A percentile compares a stretch with the other conserved stretches of the same genome.
Conservation (phyloP, 2,329 filamentous ascomycete species). For the Xylariaceae sp. region DNA sequence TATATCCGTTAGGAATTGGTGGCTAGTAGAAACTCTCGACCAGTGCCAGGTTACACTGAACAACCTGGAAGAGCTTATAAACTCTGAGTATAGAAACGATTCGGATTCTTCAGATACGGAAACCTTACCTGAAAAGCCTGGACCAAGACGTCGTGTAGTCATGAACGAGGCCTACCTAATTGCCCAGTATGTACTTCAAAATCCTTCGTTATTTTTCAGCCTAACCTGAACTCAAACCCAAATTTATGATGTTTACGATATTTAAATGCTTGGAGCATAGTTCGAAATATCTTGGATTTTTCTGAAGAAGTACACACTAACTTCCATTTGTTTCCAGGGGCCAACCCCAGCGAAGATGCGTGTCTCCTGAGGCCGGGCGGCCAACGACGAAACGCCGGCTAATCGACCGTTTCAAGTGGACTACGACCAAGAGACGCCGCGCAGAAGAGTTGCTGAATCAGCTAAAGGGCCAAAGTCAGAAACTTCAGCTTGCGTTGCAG, state of each 20-base stretch:
- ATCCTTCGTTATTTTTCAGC: not conserved
- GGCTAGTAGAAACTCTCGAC: constrained; percentile 4
- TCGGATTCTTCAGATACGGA: not conserved
- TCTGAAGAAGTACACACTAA: not conserved
- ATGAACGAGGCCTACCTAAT: not conserved
- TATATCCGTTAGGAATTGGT: not conserved
- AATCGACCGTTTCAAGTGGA: constrained; percentile 14
- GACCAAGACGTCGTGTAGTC: not conserved
- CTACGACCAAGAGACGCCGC: constrained; percentile 8
- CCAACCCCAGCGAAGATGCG: not conserved
- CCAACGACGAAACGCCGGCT: not conserved
- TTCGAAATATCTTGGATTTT: not conserved
- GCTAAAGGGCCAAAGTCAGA: constrained; percentile 10
- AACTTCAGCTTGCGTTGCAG: constrained; percentile 11
- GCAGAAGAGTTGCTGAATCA: constrained; percentile 14
- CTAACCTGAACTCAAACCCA: not conserved
- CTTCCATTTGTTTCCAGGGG: not conserved
- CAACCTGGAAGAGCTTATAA: constrained; percentile 12
- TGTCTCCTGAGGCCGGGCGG: not conserved
- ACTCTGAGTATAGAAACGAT: not conserved
- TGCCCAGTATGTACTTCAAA: not conserved
- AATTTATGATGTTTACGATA: not conserved
- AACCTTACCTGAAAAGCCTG: not conserved
- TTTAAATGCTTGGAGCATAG: not conserved
- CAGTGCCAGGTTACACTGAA: constrained; percentile 3